Base-by-base conservation (phyloP, 805 yeast species). In the Wickerhamomyces hampshirensis region DNA sequence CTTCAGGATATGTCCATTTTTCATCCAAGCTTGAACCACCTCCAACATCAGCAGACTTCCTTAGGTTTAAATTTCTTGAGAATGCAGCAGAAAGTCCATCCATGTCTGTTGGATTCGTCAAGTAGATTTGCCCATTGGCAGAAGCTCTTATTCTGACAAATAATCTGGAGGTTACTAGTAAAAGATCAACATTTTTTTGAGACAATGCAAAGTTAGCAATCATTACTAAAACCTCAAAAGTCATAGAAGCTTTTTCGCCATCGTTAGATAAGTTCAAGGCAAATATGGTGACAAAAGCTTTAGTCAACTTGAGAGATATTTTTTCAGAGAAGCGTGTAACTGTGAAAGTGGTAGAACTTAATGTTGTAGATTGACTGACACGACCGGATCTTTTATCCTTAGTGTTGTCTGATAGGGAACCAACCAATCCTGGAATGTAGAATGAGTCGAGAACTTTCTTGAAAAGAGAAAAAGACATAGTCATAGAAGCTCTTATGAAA, bases 1-100 rank as follows among this genome's bases (percentile, higher is more conserved):
- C 50, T 43, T 82, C 89, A 0, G 89, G 91, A 47, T 67, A 80
- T 5, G 58, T 55, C 91, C 89, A 82, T 38, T 59, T 47, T 23
- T 60, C 53, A 18, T 52, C 50, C 18, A 58, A 46, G 5, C 46
- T 51, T 11, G 50, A 28, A 18, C 50, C 50, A 13, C 33, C 26
- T 2, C 39, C 28, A 10, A 34, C 29, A 4, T 31, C 40, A 6
- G 41, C 47, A 11, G 7, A 8, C 35, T 46, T 44, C 52, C 45
- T 55, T 26, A 50, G 41, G 14, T 51, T 56, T 18, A 56, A 49
- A 40, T 75, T 73, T 50, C 86, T 64, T 5, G 71, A 68, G 35
- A 82, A 66, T 0, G 77, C 70, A 3, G 78, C 71, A 8, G 86
- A 73, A 13, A 83, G 56, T 0, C 85, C 87, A 28, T 75, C 81